Percentiles rank a stretch among this genome's conserved stretches.
phyloP scores from a whole-genome alignment of 2,329 filamentous ascomycete genomes.

The Botryotinia globosa region DNA sequence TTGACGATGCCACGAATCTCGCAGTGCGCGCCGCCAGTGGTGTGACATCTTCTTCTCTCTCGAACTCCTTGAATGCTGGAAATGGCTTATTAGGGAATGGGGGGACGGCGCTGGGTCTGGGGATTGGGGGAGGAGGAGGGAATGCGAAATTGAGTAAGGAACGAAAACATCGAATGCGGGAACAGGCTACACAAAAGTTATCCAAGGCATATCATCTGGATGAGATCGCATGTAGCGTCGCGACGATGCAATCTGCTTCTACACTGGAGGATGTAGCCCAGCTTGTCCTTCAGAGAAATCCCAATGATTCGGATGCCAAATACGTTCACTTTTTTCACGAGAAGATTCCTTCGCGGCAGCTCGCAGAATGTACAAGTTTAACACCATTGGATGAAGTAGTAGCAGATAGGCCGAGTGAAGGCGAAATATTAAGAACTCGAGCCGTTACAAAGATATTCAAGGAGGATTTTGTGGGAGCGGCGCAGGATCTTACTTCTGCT shows the following conservation, averaged over 20 bases:
- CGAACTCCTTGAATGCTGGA: conserved; percentile 51
- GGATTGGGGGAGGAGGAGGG: conserved; percentile 53
- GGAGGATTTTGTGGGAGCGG: conserved; percentile 67
- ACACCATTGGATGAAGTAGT: conserved; percentile 67
- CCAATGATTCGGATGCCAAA: conserved; percentile 68
- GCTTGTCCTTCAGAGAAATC: conserved; percentile 67
- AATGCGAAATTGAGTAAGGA: conserved; percentile 70
- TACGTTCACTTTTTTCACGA: conserved; percentile 94
- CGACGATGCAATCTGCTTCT: conserved; percentile 77
- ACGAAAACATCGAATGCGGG: conserved; percentile 73
- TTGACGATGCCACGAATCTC: conserved; percentile 77
- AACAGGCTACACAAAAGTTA: conserved; percentile 76
- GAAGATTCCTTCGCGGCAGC: conserved; percentile 74
- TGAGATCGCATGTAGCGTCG: conserved; percentile 79
- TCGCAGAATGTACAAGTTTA: conserved; percentile 70
- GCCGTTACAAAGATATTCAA: conserved; percentile 75
- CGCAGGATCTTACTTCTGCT: conserved; percentile 66
- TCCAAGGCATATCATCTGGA: conserved; percentile 75
- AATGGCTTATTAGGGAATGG: conserved; percentile 49
- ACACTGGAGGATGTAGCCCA: conserved; percentile 73
- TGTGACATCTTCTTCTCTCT: conserved; percentile 62
- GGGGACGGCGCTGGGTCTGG: conserved; percentile 54
- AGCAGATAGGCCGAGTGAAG: conserved; percentile 58
- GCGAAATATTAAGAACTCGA: conserved; percentile 67
- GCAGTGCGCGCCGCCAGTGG: conserved; percentile 75